Conservation (phyloP, 1,139 yeast genomes). For the Scheffersomyces quercinus region DNA sequence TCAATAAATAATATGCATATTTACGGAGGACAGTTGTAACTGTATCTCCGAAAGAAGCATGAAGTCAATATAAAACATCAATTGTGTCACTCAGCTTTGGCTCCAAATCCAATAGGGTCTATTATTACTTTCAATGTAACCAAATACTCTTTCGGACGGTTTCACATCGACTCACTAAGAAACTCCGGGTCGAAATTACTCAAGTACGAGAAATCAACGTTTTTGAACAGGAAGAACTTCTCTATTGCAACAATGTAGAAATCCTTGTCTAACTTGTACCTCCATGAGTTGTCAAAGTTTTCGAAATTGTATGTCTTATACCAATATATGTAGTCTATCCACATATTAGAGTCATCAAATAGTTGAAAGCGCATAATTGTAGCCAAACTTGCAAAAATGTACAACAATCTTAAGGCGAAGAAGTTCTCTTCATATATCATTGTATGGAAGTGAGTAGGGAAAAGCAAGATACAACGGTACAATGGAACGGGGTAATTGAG, state of each 20-base stretch:
- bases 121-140: too few relatives aligned
- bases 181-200: slow-evolving; percentile 7
- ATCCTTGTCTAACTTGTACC: slow-evolving; percentile 13
- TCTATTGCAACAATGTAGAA: slow-evolving; percentile 11
- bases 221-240: slow-evolving; percentile 4
- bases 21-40: too few relatives aligned
- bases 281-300: slow-evolving; percentile 15
- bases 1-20: too few relatives aligned
- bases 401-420: slow-evolving; percentile 28
- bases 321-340: slow-evolving; percentile 30
- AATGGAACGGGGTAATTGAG: slow-evolving; percentile 29
- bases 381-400: slow-evolving; percentile 20
- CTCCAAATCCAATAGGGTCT: too few relatives aligned
- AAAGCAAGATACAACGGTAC: slow-evolving; percentile 27
- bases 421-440: slow-evolving; percentile 20
- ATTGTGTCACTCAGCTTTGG: too few relatives aligned
- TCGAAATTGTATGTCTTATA: slow-evolving; percentile 16
- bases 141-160: too few relatives aligned
- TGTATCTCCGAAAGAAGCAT: too few relatives aligned
- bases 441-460: slow-evolving; percentile 17
- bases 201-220: slow-evolving; percentile 2
- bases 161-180: background rate
- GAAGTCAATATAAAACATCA: too few relatives aligned
- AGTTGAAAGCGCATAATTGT: slow-evolving; percentile 23
- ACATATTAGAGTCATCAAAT: slow-evolving; percentile 19